Base-by-base conservation (phyloP, 805 yeast species). In the Ogataea zsoltii region DNA sequence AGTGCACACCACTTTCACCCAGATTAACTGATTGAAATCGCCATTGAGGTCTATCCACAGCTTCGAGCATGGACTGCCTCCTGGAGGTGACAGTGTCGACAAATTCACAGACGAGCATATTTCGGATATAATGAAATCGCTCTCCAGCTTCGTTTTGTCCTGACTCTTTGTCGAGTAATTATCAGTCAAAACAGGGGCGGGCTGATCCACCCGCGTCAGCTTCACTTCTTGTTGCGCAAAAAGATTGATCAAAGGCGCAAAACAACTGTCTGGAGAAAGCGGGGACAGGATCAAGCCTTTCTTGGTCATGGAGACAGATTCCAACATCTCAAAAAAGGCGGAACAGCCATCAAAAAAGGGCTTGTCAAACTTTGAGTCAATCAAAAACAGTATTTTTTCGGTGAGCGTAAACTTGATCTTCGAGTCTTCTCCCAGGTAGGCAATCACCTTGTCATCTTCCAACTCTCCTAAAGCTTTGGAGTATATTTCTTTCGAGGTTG, bases 151-250 rank as follows among this genome's bases (percentile, higher is more conserved):
- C 33, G 74, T 79, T 51, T 83, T 79, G 49, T 88, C 95, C 33
- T 87, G 76, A 15, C 79, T 70, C 50, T 96, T 75, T 1, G 96
- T 85, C 32, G 84, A 85, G 60, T 90, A 91, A 11, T 88, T 83
- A 29, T 74, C 71, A 41, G 77, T 71, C n/a, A 75, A 61, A 16
- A 64, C 63, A 13, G 68, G 72, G 46, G 78, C 72, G 9, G 74
- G 65, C 42, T 76, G 75, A 53, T 86, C 88, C 17, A 86, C 72
- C 36, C 84, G 71, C 3, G 73, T 72, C 3, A 83, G 50, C 9
- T 65, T 60, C 3, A 82, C 51, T 13, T 63, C 59, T 4, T 64
- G 57, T 5, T 67, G 61, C 2, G 82, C 75, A 14, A 84, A 53
- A 28, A 80, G 58, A 42, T 83, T 82, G 35, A 88, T 59, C 13